phyloP scores from a whole-genome alignment of 805 yeast genomes.

The Saturnispora silvae region DNA sequence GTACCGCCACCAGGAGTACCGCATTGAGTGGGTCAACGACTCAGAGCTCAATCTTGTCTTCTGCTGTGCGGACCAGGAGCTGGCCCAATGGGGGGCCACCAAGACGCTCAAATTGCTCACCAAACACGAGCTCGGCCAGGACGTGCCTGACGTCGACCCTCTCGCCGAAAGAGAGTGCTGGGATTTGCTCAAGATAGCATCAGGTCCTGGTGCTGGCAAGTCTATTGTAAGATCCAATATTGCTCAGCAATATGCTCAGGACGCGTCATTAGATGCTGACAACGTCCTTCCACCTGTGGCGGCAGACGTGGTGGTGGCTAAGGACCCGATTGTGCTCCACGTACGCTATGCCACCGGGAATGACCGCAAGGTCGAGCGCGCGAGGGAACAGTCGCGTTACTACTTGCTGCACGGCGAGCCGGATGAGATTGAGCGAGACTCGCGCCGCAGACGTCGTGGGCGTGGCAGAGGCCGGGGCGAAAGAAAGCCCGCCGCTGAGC shows the following conservation, averaged over 20 bases:
- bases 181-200: constrained; percentile 9
- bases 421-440: constrained; percentile 27
- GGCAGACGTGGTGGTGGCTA: neutral
- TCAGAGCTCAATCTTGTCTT: constrained; percentile 46
- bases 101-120: constrained; percentile 1
- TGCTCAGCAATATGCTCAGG: constrained; percentile 2
- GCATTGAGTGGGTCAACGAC: constrained; percentile 61
- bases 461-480: constrained; percentile 1
- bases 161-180: constrained; percentile 9
- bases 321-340: constrained; percentile 23
- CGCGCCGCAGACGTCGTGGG: constrained; percentile 14
- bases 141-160: neutral
- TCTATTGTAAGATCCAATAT: constrained; percentile 1
- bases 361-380: constrained; percentile 49
- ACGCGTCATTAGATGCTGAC: neutral
- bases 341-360: constrained; percentile 41
- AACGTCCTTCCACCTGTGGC: neutral
- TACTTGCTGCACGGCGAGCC: constrained; percentile 68
- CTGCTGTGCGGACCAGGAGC: constrained; percentile 8
- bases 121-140: neutral
- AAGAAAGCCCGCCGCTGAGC: constrained; percentile 18
- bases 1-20: constrained; percentile 25
- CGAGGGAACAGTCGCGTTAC: constrained; percentile 49
- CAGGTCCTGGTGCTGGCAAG: constrained; percentile 3
- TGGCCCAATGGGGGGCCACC: constrained; percentile 6